Evolutionary conservation across 495 filamentous ascomycete species (phyloP), one percentile per base, ranked within the genome.

Genomic region (Penicillium cinerascens): DNA sequence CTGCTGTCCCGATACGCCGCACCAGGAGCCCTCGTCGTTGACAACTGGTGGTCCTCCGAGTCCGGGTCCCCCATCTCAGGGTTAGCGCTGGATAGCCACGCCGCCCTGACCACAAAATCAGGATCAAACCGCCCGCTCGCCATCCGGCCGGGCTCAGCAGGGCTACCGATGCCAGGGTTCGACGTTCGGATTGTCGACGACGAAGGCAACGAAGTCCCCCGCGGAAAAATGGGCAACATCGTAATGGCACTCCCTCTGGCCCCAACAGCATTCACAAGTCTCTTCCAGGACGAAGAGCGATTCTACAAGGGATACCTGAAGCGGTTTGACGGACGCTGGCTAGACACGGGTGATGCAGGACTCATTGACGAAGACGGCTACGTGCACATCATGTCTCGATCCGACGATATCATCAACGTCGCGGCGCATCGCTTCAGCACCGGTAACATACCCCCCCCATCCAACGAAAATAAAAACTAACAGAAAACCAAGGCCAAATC

Each of bases 1-100:
- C 77, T 95, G 1, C 72, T 96, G 2, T 59, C 71, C 10, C 73
- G 78, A 46, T 83, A 89, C 56, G 85, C 80, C 35, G 81, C 83
- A 0, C 71, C 69, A 1, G 78, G 79, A 25, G 83, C 89, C 0
- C 72, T 80, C 23, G 88, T 96, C 15, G 77, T 96, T 44, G 92
- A 97, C 65, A 95, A 96, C 63, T 97, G 92, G 92, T 97, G 92
- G 92, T 92, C 88, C 3, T 92, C 89, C 1, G 92, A 96, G 68
- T 89, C 87, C 1, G 92, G 92, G 7, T 89, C 87, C 4, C 92
- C 92, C 6, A 96, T 97, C 53, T 85, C 91, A 0, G 91, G 89
- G 1, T 73, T 95, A 22, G 84, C 88, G 6, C 72, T 95, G 29
- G 44, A 62, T 11, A 58, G 68, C 44, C 49, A 54, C 11, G 72